Base-by-base conservation (phyloP, 805 yeast genomes). In the Suhomyces canberraensis region DNA sequence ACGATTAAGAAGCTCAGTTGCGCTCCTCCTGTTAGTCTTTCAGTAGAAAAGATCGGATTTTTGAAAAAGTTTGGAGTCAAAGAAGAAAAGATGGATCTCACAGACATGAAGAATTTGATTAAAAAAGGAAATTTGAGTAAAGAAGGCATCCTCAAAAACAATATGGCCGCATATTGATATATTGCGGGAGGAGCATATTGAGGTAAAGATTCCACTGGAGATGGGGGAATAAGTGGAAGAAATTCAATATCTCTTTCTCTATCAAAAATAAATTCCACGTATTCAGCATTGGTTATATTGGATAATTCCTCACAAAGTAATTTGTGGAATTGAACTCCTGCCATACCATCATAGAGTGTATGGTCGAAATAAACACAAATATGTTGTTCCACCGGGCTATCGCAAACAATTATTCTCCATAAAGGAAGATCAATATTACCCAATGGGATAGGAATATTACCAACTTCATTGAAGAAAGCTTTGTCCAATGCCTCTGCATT, bases 261-360 rank as follows among this genome's bases (percentile, higher is more conserved):
- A 17, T 32, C 35, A 17, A 32, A 32, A 16, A 32, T 20, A 4
- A 17, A 30, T 26, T 19, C 33, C 8, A 24, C 25, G 11, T 4
- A 24, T 8, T 31, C 39, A 2, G 35, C 33, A 8, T n/a, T n/a
- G 3, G 16, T 19, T 8, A 19, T 21, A 8, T 36, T 37, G 11
- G 40, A 20, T 11, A 45, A 37, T 18, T 40, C 45, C 3, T 14
- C 9, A 11, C 36, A 34, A 26, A 45, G 37, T 11, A 42, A 45
- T 3, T 35, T 27, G 14, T 36, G 41, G 28, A 45, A 35, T 21
- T 38, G 36, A 3, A 38, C 26, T 3, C 33, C 45, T 8, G 41
- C 35, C 7, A 34, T 29, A 2, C 47, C 49, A 29, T 45, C 47
- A 15, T 33, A 40, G 9, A 45, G 18, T 8, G 35, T 26, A 22